These are phyloP conservation scores for Endocalyx cinctus DNA, from an alignment of 2,329 filamentous ascomycete species.

Conservation along the genomic window DNA sequence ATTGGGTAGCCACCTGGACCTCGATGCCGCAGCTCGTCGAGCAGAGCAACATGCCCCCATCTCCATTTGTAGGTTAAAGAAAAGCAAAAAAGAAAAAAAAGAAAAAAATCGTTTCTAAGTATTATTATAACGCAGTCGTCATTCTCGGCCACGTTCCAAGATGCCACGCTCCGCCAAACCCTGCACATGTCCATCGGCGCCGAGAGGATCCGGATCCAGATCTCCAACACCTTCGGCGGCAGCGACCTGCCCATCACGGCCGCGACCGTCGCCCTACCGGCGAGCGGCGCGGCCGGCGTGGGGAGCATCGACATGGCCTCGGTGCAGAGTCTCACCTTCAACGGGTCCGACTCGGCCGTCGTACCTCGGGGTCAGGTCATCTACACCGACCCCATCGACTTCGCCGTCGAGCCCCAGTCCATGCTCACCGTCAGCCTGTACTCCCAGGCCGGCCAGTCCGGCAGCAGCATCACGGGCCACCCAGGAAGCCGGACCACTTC, in stretches of 20 bases:
- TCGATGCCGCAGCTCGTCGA: slow-evolving; percentile 64
- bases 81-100: background rate
- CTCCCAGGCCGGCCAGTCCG: slow-evolving; percentile 49
- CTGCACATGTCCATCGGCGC: slow-evolving; percentile 54
- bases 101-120: too few relatives aligned
- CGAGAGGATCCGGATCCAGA: slow-evolving; percentile 53
- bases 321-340: slow-evolving; percentile 53
- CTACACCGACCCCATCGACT: slow-evolving; percentile 58
- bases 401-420: slow-evolving; percentile 43
- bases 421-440: slow-evolving; percentile 58
- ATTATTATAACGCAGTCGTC: slow-evolving; percentile 24
- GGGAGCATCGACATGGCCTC: slow-evolving; percentile 48
- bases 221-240: slow-evolving; percentile 62
- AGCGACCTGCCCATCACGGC: slow-evolving; percentile 56
- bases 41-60: slow-evolving; percentile 54
- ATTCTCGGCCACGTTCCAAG: slow-evolving; percentile 47
- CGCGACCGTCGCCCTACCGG: slow-evolving; percentile 52
- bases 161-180: slow-evolving; percentile 63
- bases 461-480: slow-evolving; percentile 57
- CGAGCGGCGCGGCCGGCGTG: slow-evolving; percentile 48
- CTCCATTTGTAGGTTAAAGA: slow-evolving; percentile 47
- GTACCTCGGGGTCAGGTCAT: slow-evolving; percentile 52
- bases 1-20: slow-evolving; percentile 63
- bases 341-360: slow-evolving; percentile 44
- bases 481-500: slow-evolving; percentile 61